phyloP scores from a whole-genome alignment of 495 filamentous ascomycete species.

The Talaromyces proteolyticus region DNA sequence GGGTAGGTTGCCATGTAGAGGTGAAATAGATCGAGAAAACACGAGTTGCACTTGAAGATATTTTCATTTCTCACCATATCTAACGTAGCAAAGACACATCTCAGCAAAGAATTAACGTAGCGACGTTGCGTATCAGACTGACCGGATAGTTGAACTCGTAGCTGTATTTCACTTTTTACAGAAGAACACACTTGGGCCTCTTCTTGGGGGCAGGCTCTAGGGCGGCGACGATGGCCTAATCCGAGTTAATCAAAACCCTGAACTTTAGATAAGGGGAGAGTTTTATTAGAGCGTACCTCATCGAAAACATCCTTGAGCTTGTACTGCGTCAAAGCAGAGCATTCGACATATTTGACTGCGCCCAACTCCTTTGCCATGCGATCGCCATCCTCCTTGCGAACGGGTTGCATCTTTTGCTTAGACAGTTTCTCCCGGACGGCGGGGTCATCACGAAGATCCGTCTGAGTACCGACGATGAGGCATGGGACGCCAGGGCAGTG shows the following conservation, averaged over 20 bases:
- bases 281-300: slow-evolving; percentile 71
- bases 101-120: neutral
- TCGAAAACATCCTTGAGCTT: slow-evolving; percentile 99
- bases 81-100: neutral
- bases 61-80: too few species aligned
- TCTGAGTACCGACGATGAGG: slow-evolving; percentile 96
- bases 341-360: slow-evolving; percentile 98
- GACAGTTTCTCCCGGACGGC: slow-evolving; percentile 83
- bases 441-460: slow-evolving; percentile 90
- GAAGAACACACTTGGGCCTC: slow-evolving; percentile 46
- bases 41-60: too few species aligned
- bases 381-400: slow-evolving; percentile 88
- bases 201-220: slow-evolving; percentile 77
- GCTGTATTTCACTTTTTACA: too few species aligned
- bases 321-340: slow-evolving; percentile 94
- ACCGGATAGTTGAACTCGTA: neutral
- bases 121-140: neutral
- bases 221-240: slow-evolving; percentile 81
- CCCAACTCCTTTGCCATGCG: slow-evolving; percentile 93
- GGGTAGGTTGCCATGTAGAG: too few species aligned
- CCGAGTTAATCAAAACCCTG: too few species aligned
- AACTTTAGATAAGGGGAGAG: too few species aligned
- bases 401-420: slow-evolving; percentile 92
- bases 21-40: too few species aligned
- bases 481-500: slow-evolving; percentile 98